phyloP scores from a whole-genome alignment of 1,139 yeast genomes.

The Suhomyces terraborum region DNA sequence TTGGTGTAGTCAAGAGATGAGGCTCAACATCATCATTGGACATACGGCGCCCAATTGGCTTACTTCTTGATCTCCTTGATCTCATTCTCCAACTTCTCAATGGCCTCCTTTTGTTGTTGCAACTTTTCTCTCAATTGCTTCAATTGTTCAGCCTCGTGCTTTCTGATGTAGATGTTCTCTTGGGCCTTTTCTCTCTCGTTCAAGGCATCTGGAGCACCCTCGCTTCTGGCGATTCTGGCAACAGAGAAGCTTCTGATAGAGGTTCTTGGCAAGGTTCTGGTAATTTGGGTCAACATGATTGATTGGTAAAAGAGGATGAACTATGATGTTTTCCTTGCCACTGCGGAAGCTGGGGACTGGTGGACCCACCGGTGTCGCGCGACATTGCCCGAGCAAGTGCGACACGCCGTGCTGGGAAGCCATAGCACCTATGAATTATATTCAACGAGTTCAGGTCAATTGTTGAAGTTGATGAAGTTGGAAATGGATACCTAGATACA shows the following conservation, averaged over 20 bases:
- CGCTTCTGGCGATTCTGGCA: slow-evolving; percentile 35
- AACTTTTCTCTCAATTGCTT: slow-evolving; percentile 48
- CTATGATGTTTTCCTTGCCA: slow-evolving; percentile 7
- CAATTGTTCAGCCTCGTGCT: slow-evolving; percentile 54
- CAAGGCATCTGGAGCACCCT: slow-evolving; percentile 36
- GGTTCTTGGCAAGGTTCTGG: slow-evolving; percentile 30
- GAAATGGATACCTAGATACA: no score
- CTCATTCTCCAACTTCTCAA: slow-evolving; percentile 44
- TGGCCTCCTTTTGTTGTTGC: slow-evolving; percentile 47
- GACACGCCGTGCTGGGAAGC: no score
- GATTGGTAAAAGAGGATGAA: slow-evolving; percentile 1
- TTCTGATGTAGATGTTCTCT: slow-evolving; percentile 46
- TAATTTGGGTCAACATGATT: slow-evolving; percentile 39
- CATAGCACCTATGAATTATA: no score
- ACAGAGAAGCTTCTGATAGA: slow-evolving; percentile 43
- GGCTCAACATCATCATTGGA: no score
- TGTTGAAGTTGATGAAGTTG: no score
- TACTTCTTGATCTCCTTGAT: slow-evolving; percentile 41
- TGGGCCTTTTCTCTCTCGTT: slow-evolving; percentile 49
- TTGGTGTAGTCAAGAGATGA: no score
- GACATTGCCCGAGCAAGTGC: slow-evolving; percentile 3
- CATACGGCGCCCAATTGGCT: slow-evolving; percentile 3
- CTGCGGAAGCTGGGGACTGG: slow-evolving; percentile 4
- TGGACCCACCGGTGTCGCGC: slow-evolving; percentile 6
- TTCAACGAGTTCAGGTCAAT: no score